Evolutionary conservation across 140 eudicot species (phyloP), one percentile per base, ranked within the genome.

Genomic region (Anethum foeniculum): DNA sequence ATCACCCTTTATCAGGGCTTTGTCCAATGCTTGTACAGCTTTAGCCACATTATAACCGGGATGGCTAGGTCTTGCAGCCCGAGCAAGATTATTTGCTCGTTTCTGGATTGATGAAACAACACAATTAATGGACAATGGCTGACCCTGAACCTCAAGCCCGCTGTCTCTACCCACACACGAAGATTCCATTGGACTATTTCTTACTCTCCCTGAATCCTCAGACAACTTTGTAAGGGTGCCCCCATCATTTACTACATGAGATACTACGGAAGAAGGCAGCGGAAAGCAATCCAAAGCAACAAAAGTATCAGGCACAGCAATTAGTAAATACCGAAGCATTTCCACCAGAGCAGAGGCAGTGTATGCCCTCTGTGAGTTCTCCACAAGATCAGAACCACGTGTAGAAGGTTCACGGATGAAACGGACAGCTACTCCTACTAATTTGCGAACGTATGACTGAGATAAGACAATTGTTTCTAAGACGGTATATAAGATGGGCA

Each of bases 201-300:
- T 86, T 28, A 80, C 43, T 69, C 77, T 85, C 77, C 82, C 83
- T 72, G 88, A 77, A 79, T 86, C 91, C 72, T 85, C 86, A n/a
- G 83, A 80, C 78, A 72, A 60, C 88, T 88, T 88, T 48, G 96
- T 81, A 12, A 85, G 79, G 71, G 83, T 81, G 76, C 86, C 72
- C 71, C 90, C 86, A 36, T 90, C 98, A 69, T 83, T 87, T 25
- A 84, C 84, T 48, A 79, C 77, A n/a, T 82, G 83, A 76, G 88
- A 85, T 75, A 83, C 80, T 51, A 96, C 91, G 80, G 85, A 86
- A 18, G 87, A 77, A 16, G 98, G 99, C 62, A 96, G 65, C 15
- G 97, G 99, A 84, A 96, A 96, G 85, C 92, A 89, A 84, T 91
- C 95, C 85, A 93, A 77, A 56, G 96, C 90, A 71, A 96, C 97